These are phyloP conservation scores for Paecilomyces dactylethromorphus DNA, from an alignment of 2,329 filamentous ascomycete species.

Conservation along the genomic window DNA sequence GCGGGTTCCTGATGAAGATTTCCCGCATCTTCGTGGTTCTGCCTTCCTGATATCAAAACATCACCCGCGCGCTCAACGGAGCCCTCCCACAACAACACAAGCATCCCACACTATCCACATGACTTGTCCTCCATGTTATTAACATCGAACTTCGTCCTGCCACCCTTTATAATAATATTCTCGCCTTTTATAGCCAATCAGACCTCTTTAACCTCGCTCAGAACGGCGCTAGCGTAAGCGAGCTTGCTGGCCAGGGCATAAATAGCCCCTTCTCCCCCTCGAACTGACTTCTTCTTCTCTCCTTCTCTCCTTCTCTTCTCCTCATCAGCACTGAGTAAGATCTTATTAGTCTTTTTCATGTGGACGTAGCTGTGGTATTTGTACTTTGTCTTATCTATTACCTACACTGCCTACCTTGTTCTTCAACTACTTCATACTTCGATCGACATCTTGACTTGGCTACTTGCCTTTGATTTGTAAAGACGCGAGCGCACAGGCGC, in stretches of 20 bases:
- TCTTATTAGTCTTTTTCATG: background rate
- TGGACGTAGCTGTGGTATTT: background rate
- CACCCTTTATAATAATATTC: background rate
- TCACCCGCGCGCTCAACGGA: background rate
- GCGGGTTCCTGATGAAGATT: background rate
- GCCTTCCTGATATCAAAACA: background rate
- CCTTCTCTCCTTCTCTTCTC: background rate
- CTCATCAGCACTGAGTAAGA: background rate
- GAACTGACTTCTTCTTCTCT: background rate
- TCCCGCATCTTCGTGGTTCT: slow-evolving; percentile 4
- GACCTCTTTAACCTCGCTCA: background rate
- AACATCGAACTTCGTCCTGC: background rate
- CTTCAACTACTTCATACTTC: background rate
- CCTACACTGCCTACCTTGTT: background rate
- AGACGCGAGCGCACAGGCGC: background rate
- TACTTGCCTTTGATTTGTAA: background rate
- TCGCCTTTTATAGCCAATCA: background rate
- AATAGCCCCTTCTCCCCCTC: background rate
- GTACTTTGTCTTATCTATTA: background rate
- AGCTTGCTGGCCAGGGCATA: background rate
- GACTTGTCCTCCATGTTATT: background rate
- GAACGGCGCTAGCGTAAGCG: background rate
- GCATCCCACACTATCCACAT: background rate
- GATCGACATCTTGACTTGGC: background rate
- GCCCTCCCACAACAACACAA: background rate